phyloP scores from a whole-genome alignment of 108 stramenopile genomes.

The Skeletonema potamos region DNA sequence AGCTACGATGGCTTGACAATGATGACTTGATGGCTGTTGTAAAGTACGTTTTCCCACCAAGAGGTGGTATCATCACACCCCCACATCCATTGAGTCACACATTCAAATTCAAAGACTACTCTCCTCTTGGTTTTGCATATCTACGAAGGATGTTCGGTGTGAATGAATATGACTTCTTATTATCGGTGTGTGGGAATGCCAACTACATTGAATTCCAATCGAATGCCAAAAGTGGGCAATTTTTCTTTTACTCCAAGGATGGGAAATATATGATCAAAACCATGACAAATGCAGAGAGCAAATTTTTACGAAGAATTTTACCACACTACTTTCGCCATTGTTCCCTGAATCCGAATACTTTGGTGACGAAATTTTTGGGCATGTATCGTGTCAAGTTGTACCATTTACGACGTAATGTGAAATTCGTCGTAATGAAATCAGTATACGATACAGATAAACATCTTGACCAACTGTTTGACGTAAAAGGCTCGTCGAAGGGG shows the following conservation, averaged over 20 bases:
- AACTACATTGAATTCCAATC: constrained; percentile 99
- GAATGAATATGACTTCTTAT: constrained; percentile 91
- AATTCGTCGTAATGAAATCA: constrained; percentile 94
- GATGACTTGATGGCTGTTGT: constrained; percentile 92
- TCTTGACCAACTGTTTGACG: constrained; percentile 87
- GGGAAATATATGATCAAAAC: constrained; percentile 98
- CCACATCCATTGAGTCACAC: constrained; percentile 94
- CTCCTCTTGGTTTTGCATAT: constrained; percentile 88
- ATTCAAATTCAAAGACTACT: constrained; percentile 99
- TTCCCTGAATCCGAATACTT: constrained; percentile 88
- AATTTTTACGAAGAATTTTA: constrained; percentile 90
- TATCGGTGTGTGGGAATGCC: constrained; percentile 95
- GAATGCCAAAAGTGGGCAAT: constrained; percentile 98
- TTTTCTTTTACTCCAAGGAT: constrained; percentile 99
- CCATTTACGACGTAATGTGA: constrained; percentile 89
- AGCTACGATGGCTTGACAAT: constrained; percentile 58
- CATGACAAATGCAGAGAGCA: constrained; percentile 96
- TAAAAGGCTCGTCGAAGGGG: constrained; percentile 89
- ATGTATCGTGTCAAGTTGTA: constrained; percentile 98
- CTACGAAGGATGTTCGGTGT: constrained; percentile 90
- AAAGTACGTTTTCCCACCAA: constrained; percentile 91
- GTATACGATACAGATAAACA: constrained; percentile 88
- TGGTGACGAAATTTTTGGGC: constrained; percentile 93
- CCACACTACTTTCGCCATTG: constrained; percentile 97
- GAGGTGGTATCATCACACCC: constrained; percentile 87